Evolutionary conservation across 2,329 filamentous ascomycete species (phyloP), one percentile per base, ranked within the genome.

Genomic region (Acrodontium crateriforme): DNA sequence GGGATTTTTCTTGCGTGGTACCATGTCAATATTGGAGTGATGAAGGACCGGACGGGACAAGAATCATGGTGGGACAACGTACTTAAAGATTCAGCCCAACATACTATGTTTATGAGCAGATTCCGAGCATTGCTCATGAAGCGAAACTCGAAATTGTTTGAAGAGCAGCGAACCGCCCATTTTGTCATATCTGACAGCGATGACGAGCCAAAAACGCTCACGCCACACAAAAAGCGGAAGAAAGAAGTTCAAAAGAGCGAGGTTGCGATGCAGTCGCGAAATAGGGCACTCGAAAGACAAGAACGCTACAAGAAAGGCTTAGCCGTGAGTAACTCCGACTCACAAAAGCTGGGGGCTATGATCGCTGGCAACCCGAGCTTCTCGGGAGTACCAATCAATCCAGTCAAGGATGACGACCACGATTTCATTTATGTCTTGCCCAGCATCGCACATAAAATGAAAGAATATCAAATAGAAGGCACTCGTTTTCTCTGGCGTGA

Each of bases 401-500:
- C 72, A 34, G 64, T 64, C 16, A 79, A 77, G 45, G 55, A 63
- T 12, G 67, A 74, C 3, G 54, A 68, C 9, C 59, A 78, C 38
- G 62, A 63, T 0, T 61, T 73, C 25, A 67, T 83, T 16, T 76
- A 71, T 36, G 55, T 92, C 27, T 65, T 79, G 39, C 52, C 65
- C 0, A 52, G 67, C 6, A 80, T 87, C 30, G 75, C 70, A 1
- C 45, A 43, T 6, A 60, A 58, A 5, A 79, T 92, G 36, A 87
- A 89, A 43, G 62, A 71, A 6, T 82, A 93, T 51, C 85, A 94
- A 46, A 62, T 91, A 25, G 63, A 71, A 1, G 85, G 85, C 2
- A 71, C 93, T 12, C 74, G 76, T 8, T 93, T 93, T 53, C 69
- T 94, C 62, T 94, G 85, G 83, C 74, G 83, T 40, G 78, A 87